phyloP scores from a whole-genome alignment of 1,284 basidiomycete species.

The Cutaneotrichosporon sp. region DNA sequence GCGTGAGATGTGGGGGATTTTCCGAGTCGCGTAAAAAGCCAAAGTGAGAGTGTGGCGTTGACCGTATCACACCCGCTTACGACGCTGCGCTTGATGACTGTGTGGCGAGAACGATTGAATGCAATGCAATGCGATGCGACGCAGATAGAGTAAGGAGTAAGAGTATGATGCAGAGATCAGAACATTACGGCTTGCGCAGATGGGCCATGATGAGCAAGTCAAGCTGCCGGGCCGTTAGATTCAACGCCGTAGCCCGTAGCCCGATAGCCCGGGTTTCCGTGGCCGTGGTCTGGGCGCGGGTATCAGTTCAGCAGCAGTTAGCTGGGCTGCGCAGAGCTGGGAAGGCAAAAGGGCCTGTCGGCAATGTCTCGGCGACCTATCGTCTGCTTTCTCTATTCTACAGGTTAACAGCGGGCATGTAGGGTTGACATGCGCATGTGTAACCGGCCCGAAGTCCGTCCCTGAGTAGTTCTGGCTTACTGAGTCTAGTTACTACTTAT shows the following conservation, averaged over 20 bases:
- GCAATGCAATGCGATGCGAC: neutral
- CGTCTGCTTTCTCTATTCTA: too few relatives aligned
- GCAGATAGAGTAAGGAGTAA: neutral
- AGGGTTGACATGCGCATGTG: too few relatives aligned
- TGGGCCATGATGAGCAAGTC: neutral
- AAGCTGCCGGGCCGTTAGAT: neutral
- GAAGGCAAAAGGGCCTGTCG: too few relatives aligned
- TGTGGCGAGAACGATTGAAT: neutral
- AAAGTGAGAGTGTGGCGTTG: neutral
- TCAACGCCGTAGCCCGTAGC: neutral
- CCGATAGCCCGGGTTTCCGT: neutral
- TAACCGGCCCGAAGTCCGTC: too few relatives aligned
- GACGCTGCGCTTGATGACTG: neutral
- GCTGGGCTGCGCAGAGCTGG: too few relatives aligned
- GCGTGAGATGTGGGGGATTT: neutral
- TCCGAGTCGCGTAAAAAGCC: neutral
- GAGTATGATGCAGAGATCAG: neutral
- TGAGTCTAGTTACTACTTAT: too few relatives aligned
- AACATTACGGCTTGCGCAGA: neutral
- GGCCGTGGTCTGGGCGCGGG: neutral
- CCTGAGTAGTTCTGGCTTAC: too few relatives aligned
- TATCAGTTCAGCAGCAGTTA: too few relatives aligned
- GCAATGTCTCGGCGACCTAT: too few relatives aligned
- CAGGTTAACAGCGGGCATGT: too few relatives aligned
- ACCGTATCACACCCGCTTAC: neutral